These are phyloP conservation scores for Mucor lusitanicus DNA, from an alignment of 371 early-diverging fungal genomes.

Conservation along the genomic window DNA sequence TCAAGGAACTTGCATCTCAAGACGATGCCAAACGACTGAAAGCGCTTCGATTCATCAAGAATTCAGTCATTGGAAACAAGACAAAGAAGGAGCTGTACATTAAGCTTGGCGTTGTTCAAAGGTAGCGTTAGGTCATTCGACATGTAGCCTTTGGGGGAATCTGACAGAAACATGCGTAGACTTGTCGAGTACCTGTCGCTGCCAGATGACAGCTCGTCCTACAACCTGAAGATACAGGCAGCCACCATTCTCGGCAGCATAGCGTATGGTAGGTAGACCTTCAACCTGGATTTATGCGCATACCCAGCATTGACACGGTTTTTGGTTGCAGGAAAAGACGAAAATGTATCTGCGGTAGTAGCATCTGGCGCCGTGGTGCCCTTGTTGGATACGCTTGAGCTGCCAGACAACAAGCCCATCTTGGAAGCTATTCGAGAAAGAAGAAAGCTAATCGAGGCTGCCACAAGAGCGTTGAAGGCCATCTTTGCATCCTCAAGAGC, in stretches of 20 bases:
- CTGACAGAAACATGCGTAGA: constrained; percentile 29
- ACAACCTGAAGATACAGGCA: constrained; percentile 64
- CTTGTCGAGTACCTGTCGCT: constrained; percentile 57
- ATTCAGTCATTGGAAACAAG: constrained; percentile 84
- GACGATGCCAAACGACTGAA: constrained; percentile 54
- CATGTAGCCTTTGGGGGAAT: background rate
- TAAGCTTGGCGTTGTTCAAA: constrained; percentile 66
- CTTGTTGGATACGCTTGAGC: constrained; percentile 58
- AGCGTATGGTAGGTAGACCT: constrained; percentile 58
- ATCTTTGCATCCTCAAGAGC: constrained; percentile 67
- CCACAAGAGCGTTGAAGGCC: constrained; percentile 74
- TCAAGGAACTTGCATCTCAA: constrained; percentile 49
- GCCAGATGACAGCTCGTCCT: constrained; percentile 32
- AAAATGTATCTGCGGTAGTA: constrained; percentile 62
- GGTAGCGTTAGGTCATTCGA: constrained; percentile 43
- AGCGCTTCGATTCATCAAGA: constrained; percentile 81
- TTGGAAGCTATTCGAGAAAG: constrained; percentile 43
- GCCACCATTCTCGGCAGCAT: constrained; percentile 80
- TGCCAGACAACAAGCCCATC: constrained; percentile 41
- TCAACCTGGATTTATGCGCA: background rate
- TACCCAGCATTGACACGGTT: background rate
- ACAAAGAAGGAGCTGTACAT: constrained; percentile 83
- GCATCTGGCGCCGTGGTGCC: constrained; percentile 64
- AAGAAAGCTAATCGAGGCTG: constrained; percentile 68
- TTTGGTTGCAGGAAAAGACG: constrained; percentile 59